Percentiles rank a stretch among this genome's conserved stretches.
These are phyloP conservation scores for Mortierella polycephala DNA, from an alignment of 371 early-diverging fungal genomes.

Conservation along the genomic window DNA sequence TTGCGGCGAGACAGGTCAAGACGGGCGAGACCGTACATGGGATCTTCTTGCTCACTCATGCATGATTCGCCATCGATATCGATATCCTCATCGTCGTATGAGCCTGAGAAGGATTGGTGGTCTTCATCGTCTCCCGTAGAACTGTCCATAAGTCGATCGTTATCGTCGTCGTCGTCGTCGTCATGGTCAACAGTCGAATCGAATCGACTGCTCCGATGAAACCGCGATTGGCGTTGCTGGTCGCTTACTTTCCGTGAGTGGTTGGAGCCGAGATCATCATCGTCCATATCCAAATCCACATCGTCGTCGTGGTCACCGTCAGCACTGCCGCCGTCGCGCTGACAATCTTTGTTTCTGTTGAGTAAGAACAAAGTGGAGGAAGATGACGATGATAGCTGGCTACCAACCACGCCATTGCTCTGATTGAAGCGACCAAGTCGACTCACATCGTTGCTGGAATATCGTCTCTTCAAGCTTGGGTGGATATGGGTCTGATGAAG, in stretches of 20 bases:
- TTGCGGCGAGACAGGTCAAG: conserved; percentile 47
- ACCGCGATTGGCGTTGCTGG: conserved; percentile 17
- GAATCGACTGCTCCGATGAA: conserved; percentile 28
- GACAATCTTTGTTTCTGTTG: conserved; percentile 21
- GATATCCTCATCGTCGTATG: conserved; percentile 43
- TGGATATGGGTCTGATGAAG: conserved; percentile 41
- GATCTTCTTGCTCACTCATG: conserved; percentile 48
- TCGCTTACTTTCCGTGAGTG: conserved; percentile 10
- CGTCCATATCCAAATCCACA: conserved; percentile 27
- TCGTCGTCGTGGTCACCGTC: conserved; percentile 40
- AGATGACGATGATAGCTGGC: conserved; percentile 37
- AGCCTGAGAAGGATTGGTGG: conserved; percentile 41
- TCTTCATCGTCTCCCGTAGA: conserved; percentile 51
- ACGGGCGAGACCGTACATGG: conserved; percentile 50
- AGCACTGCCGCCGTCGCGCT: conserved; percentile 7
- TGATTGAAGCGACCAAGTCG: conserved; percentile 41
- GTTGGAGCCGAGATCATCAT: conserved; percentile 14
- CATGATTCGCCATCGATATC: conserved; percentile 50
- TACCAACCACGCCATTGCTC: conserved; percentile 12
- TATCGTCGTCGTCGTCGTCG: conserved; percentile 45
- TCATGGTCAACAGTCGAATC: conserved; percentile 17
- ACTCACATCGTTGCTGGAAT: conserved; percentile 50
- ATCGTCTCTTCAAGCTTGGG: conserved; percentile 43
- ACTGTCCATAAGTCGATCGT: conserved; percentile 25
- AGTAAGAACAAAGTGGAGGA: conserved; percentile 29